These are phyloP conservation scores for Alternaria sp. DNA, from an alignment of 2,329 filamentous ascomycete genomes.

Conservation along the genomic window DNA sequence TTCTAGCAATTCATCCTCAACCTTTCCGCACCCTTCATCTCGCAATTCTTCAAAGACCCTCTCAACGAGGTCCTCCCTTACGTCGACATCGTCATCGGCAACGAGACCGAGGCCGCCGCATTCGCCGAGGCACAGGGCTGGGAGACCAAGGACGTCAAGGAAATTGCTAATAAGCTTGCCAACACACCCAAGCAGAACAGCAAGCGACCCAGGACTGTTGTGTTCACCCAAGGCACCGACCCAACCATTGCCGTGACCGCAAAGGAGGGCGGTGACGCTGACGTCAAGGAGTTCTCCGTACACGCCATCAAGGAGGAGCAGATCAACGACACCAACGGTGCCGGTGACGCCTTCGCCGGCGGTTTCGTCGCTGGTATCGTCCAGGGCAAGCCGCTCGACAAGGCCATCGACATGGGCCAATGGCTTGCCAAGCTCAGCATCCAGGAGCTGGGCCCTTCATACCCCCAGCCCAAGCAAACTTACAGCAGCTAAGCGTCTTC, in stretches of 20 bases:
- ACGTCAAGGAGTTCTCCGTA: slow-evolving; percentile 79
- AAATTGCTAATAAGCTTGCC: slow-evolving; percentile 85
- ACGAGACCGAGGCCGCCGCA: slow-evolving; percentile 90
- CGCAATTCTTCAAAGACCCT: slow-evolving; percentile 96
- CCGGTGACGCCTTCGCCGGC: slow-evolving; percentile 95
- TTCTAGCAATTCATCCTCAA: slow-evolving; percentile 78
- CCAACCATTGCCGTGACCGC: slow-evolving; percentile 82
- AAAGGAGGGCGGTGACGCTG: slow-evolving; percentile 68
- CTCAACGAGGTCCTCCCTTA: slow-evolving; percentile 86
- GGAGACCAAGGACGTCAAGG: slow-evolving; percentile 75
- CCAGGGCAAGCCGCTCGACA: slow-evolving; percentile 79
- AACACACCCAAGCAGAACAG: slow-evolving; percentile 91
- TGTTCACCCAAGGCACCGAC: slow-evolving; percentile 93
- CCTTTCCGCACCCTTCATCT: slow-evolving; percentile 93
- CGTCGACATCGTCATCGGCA: slow-evolving; percentile 96
- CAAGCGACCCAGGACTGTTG: slow-evolving; percentile 80
- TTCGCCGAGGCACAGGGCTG: slow-evolving; percentile 85
- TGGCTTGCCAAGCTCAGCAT: slow-evolving; percentile 96
- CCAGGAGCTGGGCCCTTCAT: slow-evolving; percentile 94
- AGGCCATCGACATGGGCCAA: slow-evolving; percentile 87
- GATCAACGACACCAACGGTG: slow-evolving; percentile 97
- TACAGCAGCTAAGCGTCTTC: slow-evolving; percentile 45
- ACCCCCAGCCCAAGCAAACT: slow-evolving; percentile 50
- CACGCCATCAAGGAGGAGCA: slow-evolving; percentile 75
- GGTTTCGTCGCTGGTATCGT: slow-evolving; percentile 91